A percentile compares a stretch with the other conserved stretches of the same genome.
Evolutionary conservation across 225 moss, liverwort and hornwort species (phyloP).

Genomic region (Physcomitrellopsis africana): DNA sequence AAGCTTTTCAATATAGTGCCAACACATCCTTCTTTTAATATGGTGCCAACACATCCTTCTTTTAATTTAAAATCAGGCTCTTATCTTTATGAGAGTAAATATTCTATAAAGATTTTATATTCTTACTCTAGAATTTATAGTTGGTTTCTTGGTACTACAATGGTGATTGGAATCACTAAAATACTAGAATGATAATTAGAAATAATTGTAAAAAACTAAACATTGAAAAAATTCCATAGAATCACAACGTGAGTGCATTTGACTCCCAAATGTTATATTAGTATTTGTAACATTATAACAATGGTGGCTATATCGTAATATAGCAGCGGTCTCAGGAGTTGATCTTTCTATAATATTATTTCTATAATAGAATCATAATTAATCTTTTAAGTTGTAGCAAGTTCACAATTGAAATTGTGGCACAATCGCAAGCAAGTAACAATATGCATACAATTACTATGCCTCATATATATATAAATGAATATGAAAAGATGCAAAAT

Average conservation of each 20-base stretch:
- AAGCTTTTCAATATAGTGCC: background rate
- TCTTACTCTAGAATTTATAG: too few species aligned
- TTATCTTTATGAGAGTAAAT: too few species aligned
- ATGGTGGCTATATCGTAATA: background rate
- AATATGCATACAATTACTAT: conserved; percentile 46
- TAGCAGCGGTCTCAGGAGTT: background rate
- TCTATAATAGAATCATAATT: background rate
- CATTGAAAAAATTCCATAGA: too few species aligned
- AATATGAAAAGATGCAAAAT: conserved; percentile 58
- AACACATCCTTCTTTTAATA: background rate
- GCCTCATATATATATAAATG: conserved; percentile 50
- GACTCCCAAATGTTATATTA: conserved; percentile 3
- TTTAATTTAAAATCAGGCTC: too few species aligned
- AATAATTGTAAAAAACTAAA: too few species aligned
- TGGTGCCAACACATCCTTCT: too few species aligned
- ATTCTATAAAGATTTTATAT: too few species aligned
- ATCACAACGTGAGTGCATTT: too few species aligned
- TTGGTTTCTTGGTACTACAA: too few species aligned
- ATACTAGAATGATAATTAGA: too few species aligned
- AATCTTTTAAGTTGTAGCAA: conserved; percentile 31
- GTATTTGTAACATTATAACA: background rate
- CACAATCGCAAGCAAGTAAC: conserved; percentile 48
- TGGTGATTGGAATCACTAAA: too few species aligned
- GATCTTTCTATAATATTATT: background rate
- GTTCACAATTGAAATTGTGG: conserved; percentile 33